phyloP scores from a whole-genome alignment of 1,284 basidiomycete genomes.

The Sphaerobolus stellatus region DNA sequence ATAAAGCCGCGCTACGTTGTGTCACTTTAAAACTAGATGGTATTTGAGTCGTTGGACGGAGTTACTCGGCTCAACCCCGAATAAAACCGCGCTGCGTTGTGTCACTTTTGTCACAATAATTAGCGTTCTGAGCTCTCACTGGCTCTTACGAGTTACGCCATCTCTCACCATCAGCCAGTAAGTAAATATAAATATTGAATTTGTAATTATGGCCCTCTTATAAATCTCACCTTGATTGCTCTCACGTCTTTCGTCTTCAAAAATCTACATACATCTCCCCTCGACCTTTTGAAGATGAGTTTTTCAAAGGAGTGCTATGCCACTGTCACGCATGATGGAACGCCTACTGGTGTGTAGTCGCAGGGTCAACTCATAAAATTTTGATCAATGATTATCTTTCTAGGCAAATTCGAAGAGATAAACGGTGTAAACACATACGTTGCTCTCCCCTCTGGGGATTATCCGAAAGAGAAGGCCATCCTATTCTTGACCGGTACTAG shows the following conservation, averaged over 20 bases:
- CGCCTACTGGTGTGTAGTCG: neutral
- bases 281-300: constrained; percentile 10
- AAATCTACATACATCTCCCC: neutral
- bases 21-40: no score
- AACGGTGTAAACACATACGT: constrained; percentile 52
- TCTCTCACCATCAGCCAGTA: no score
- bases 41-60: no score
- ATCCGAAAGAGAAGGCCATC: constrained; percentile 14
- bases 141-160: no score
- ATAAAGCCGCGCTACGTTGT: no score
- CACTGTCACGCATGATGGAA: constrained; percentile 9
- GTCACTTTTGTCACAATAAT: no score
- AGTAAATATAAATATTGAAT: no score
- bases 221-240: neutral
- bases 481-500: constrained; percentile 11
- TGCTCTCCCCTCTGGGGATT: constrained; percentile 8
- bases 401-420: constrained; percentile 34
- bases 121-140: no score
- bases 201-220: no score
- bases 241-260: neutral
- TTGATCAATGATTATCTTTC: neutral
- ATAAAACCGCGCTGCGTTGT: no score
- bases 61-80: no score
- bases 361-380: neutral
- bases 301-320: constrained; percentile 12